These are phyloP conservation scores for Chaetomium cochliodes DNA, from an alignment of 495 filamentous ascomycete genomes.

Conservation along the genomic window DNA sequence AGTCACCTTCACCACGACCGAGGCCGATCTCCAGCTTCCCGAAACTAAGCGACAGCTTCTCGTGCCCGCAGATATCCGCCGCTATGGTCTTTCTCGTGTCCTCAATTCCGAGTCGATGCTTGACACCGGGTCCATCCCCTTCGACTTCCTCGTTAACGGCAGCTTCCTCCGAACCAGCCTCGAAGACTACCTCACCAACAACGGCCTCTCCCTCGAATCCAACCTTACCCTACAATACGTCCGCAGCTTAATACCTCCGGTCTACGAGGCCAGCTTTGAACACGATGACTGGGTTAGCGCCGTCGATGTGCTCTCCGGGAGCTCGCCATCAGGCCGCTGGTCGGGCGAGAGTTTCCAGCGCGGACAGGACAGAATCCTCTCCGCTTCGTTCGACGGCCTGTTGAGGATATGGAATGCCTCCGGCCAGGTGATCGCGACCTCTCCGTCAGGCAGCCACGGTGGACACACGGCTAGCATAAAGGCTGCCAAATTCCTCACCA, in stretches of 20 bases:
- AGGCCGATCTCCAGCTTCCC: conserved; percentile 56
- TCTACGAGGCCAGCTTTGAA: conserved; percentile 81
- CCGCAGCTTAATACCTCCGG: conserved; percentile 80
- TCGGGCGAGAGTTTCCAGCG: conserved; percentile 42
- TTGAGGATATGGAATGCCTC: conserved; percentile 86
- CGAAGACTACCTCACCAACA: conserved; percentile 79
- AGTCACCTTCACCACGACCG: conserved; percentile 59
- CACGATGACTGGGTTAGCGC: conserved; percentile 95
- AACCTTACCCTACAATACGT: conserved; percentile 90
- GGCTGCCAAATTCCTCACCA: conserved; percentile 74
- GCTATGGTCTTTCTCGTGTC: conserved; percentile 87
- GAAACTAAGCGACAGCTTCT: conserved; percentile 54
- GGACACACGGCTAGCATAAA: conserved; percentile 77
- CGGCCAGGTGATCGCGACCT: conserved; percentile 71
- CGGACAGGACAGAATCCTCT: conserved; percentile 66
- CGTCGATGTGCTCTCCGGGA: conserved; percentile 78
- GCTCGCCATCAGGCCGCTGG: conserved; percentile 62
- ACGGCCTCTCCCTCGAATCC: conserved; percentile 85
- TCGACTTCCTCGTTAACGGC: conserved; percentile 94
- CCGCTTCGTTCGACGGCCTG: conserved; percentile 84
- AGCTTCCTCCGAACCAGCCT: conserved; percentile 83
- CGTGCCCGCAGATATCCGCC: conserved; percentile 69
- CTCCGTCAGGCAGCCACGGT: conserved; percentile 57
- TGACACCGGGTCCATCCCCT: conserved; percentile 76
- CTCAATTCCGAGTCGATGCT: conserved; percentile 84